phyloP scores from a whole-genome alignment of 495 filamentous ascomycete genomes.

The Talaromyces stipitatus region DNA sequence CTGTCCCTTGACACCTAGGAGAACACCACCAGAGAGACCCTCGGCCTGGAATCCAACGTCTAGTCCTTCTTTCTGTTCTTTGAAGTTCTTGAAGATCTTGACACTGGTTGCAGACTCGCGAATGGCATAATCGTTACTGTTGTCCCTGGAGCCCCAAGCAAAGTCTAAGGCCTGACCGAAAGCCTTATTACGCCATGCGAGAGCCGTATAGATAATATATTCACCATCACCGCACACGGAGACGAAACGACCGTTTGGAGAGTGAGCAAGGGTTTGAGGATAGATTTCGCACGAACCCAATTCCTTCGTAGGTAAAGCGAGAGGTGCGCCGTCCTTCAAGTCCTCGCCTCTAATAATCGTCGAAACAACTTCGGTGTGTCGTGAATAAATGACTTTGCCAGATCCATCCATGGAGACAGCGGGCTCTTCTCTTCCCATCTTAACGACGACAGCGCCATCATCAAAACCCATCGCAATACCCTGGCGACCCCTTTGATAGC shows the following conservation, averaged over 20 bases:
- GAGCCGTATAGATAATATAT: slow-evolving; percentile 96
- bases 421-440: slow-evolving; percentile 94
- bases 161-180: slow-evolving; percentile 95
- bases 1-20: slow-evolving; percentile 92
- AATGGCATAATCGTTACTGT: slow-evolving; percentile 97
- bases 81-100: slow-evolving; percentile 96
- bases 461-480: slow-evolving; percentile 95
- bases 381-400: slow-evolving; percentile 92
- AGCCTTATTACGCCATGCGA: slow-evolving; percentile 95
- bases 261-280: slow-evolving; percentile 87
- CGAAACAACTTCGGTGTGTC: slow-evolving; percentile 88
- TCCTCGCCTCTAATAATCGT: slow-evolving; percentile 87
- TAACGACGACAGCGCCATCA: slow-evolving; percentile 94
- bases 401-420: slow-evolving; percentile 95
- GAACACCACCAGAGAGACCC: slow-evolving; percentile 77
- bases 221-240: slow-evolving; percentile 96
- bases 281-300: slow-evolving; percentile 94
- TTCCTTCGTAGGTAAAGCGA: slow-evolving; percentile 85
- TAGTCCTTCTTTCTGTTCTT: slow-evolving; percentile 79
- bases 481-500: slow-evolving; percentile 88
- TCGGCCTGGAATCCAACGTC: slow-evolving; percentile 97
- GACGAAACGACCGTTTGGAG: slow-evolving; percentile 95
- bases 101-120: slow-evolving; percentile 88
- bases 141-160: slow-evolving; percentile 94
- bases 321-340: slow-evolving; percentile 80